phyloP scores from a whole-genome alignment of 495 filamentous ascomycete species.

The Aspergillus affinis region DNA sequence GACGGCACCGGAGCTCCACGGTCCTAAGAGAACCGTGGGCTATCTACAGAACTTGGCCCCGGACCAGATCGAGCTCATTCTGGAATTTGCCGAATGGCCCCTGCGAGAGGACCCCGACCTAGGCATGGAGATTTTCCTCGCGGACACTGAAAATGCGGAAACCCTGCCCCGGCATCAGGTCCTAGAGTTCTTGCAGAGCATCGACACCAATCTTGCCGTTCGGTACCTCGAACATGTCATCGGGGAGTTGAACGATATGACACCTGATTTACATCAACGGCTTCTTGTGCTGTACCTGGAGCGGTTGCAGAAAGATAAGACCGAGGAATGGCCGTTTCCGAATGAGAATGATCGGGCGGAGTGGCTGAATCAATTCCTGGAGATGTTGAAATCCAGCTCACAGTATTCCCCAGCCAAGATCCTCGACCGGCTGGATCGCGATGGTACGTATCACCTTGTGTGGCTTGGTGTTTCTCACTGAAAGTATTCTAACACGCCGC shows the following conservation, averaged over 20 bases:
- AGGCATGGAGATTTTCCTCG: slow-evolving; percentile 94
- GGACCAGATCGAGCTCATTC: slow-evolving; percentile 83
- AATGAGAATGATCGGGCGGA: slow-evolving; percentile 52
- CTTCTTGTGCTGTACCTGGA: slow-evolving; percentile 76
- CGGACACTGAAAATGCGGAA: slow-evolving; percentile 94
- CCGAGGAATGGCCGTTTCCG: slow-evolving; percentile 32
- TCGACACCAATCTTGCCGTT: slow-evolving; percentile 70
- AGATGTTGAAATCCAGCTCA: slow-evolving; percentile 71
- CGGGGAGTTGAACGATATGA: slow-evolving; percentile 78
- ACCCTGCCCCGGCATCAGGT: slow-evolving; percentile 77
- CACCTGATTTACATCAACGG: slow-evolving; percentile 81
- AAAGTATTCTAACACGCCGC: slow-evolving; percentile 2
- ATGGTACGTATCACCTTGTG: slow-evolving; percentile 56
- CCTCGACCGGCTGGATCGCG: slow-evolving; percentile 70
- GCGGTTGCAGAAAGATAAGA: slow-evolving; percentile 50
- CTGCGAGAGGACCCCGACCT: slow-evolving; percentile 65
- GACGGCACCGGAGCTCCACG: slow-evolving; percentile 64
- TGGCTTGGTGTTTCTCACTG: neutral
- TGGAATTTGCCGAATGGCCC: slow-evolving; percentile 92
- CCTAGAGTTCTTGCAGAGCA: slow-evolving; percentile 65
- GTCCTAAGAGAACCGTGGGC: slow-evolving; percentile 78
- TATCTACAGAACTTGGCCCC: slow-evolving; percentile 89
- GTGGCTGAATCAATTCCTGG: slow-evolving; percentile 64
- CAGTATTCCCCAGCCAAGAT: slow-evolving; percentile 79
- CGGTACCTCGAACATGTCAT: slow-evolving; percentile 92